Base-by-base conservation (phyloP, 768 basidiomycete species). In the Coprinopsis cinerea region DNA sequence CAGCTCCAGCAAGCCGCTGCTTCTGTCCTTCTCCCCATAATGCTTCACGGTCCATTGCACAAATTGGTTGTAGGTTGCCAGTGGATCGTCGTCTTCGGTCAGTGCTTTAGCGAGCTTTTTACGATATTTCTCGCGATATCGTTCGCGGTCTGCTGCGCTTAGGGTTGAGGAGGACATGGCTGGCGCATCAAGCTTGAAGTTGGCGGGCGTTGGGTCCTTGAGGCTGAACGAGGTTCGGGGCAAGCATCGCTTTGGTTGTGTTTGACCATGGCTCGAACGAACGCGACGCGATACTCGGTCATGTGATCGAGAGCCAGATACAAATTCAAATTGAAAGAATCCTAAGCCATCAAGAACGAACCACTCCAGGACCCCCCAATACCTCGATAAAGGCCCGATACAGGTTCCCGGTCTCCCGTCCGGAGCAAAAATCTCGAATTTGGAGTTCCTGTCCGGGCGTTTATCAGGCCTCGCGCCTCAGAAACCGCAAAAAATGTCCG, bases 41-140 rank as follows among this genome's bases (percentile, higher is more conserved):
- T 81, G 82, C 56, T 91, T 83, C 51, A 85, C 70, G 27, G 86
- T 92, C 89, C 93, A 98, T 53, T 88, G 81, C 45, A 97, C 82
- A 66, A 93, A 96, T 61, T 83, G 75, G 63, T 88, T 78, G 56
- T 92, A 95, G 1, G 84, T 77, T 1, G 87, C 85, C 22, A 98
- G 76, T 2, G 93, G 87, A 61, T 97, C 96, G 54, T 87, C 86
- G 50, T 90, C 89, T 53, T 88, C 86, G 11, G 71, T 71, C 14
- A 82, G 69, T 0, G 81, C 81, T 28, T 72, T 74, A 5, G 65
- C 69, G 26, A 91, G 62, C 39, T 66, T 62, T 6, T 67, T 63
- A 47, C 59, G 64, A 50, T 69, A 72, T 50, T 58, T 58, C 46
- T 68, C 65, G 30, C 71, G 64, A 51, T 74, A 64, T 35, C 55